These are phyloP conservation scores for Paracoccidioides brasiliensis DNA, from an alignment of 2,329 filamentous ascomycete species.

Conservation along the genomic window DNA sequence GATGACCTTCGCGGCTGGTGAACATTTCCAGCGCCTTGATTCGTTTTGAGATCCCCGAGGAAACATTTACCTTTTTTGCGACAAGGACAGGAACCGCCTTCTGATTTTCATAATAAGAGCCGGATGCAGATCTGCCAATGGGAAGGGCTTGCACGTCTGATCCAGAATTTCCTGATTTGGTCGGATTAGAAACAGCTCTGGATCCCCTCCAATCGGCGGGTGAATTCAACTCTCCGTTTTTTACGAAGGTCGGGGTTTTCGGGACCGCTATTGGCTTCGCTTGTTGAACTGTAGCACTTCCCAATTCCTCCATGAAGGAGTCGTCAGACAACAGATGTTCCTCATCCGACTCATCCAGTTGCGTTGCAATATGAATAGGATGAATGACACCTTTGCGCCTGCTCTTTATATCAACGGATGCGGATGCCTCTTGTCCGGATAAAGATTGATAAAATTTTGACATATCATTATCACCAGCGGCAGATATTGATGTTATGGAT, in stretches of 20 bases:
- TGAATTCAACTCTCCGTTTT: conserved; percentile 19
- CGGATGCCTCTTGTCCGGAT: conserved; percentile 11
- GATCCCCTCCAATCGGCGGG: conserved; percentile 25
- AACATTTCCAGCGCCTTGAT: conserved; percentile 88
- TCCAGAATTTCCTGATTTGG: conserved; percentile 16
- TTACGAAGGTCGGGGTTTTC: conserved; percentile 61
- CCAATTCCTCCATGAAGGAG: conserved; percentile 71
- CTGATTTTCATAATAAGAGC: conserved; percentile 20
- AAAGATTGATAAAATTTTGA: conserved; percentile 8
- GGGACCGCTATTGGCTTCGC: conserved; percentile 67
- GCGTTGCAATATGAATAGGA: conserved; percentile 37
- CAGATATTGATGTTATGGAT: neutral
- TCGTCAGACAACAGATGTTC: conserved; percentile 46
- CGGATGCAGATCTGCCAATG: conserved; percentile 28
- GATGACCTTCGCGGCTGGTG: conserved; percentile 36
- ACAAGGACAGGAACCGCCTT: conserved; percentile 36
- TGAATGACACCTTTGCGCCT: conserved; percentile 31
- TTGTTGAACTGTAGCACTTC: conserved; percentile 67
- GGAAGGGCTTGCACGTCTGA: conserved; percentile 21
- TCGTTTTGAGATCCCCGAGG: conserved; percentile 81
- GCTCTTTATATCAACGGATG: conserved; percentile 18
- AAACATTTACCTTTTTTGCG: conserved; percentile 67
- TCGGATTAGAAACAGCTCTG: conserved; percentile 30
- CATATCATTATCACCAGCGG: neutral
- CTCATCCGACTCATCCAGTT: conserved; percentile 29